Base-by-base conservation (phyloP, 805 yeast species). In the Saccharomycopsis sp. region DNA sequence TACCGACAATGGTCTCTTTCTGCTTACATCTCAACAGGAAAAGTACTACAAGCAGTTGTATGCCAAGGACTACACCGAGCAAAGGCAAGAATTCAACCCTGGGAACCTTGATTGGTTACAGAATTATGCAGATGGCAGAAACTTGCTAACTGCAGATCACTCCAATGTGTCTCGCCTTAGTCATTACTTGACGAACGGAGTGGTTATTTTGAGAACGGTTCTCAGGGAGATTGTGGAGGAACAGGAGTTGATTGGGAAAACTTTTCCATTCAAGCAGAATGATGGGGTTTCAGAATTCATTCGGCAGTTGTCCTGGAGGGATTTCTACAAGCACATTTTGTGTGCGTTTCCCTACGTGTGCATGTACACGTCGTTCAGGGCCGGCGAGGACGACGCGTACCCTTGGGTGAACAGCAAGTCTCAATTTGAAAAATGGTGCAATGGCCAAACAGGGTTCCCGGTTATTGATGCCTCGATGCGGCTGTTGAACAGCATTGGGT, bases 391-490 rank as follows among this genome's bases (percentile, higher is more conserved):
- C 18, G 50, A 62, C 13, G 66, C 61, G 9, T 36, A 73, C 9
- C 52, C 58, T 16, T 68, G 73, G 72, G 69, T 65, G 32, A 58
- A 67, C 39, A 65, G 65, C 42, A 48, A 51, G 2, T 62, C 57
- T 5, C 59, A 60, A 16, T 73, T 68, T 51, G 58, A 60, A 17
- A 62, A 61, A 16, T 74, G 80, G 80, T 66, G 73, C 44, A 51
- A 59, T 18, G 80, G 80, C 0, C 53, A 53, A 16, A 74, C 80
- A 0, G 80, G 80, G 1, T 63, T 61, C 37, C 79, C 80, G 1
- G 61, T 74, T 8, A 69, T 74, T 3, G 80, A 74, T 50, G 80
- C 80, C 2, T 64, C 71, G 30, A 74, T 74, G 80, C 58, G 75
- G 26, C 64, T 73, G 50, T 56, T 74, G 29, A 55, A 63, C 27